Conservation (phyloP, 1,284 basidiomycete genomes). For the Gymnopus androsaceus region DNA sequence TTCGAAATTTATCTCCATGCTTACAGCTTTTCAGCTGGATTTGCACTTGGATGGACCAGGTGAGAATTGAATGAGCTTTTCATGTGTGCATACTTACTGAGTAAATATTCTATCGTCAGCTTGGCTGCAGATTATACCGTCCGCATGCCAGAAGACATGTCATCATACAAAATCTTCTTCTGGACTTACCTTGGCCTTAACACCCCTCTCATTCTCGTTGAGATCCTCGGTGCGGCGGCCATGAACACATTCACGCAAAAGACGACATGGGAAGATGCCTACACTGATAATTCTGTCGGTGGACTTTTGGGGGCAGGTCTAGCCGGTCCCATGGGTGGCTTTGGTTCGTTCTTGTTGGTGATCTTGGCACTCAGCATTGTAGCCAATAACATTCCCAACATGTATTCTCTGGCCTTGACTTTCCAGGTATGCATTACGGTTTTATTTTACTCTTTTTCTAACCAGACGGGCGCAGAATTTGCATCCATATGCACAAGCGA, state of each 20-base stretch:
- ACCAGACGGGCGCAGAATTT: slow-evolving; percentile 28
- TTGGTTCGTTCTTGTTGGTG: slow-evolving; percentile 87
- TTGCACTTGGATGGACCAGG: slow-evolving; percentile 10
- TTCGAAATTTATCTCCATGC: neutral
- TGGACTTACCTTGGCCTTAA: slow-evolving; percentile 78
- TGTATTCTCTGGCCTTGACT: slow-evolving; percentile 84
- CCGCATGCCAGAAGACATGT: slow-evolving; percentile 10
- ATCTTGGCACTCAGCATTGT: slow-evolving; percentile 77
- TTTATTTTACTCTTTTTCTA: slow-evolving; percentile 85
- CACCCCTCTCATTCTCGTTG: slow-evolving; percentile 55
- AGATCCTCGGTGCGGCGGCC: slow-evolving; percentile 77
- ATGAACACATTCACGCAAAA: slow-evolving; percentile 61
- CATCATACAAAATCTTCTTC: slow-evolving; percentile 56
- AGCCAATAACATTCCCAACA: slow-evolving; percentile 82
- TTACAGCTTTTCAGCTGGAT: neutral
- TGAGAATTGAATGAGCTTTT: neutral
- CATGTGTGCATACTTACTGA: neutral
- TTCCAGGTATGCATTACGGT: slow-evolving; percentile 76
- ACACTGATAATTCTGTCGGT: slow-evolving; percentile 63
- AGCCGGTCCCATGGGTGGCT: slow-evolving; percentile 62
- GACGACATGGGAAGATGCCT: slow-evolving; percentile 67
- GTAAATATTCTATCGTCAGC: slow-evolving; percentile 32
- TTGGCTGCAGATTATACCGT: slow-evolving; percentile 29
- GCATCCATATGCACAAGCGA: neutral
- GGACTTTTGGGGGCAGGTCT: slow-evolving; percentile 80